Percentiles rank a stretch among this genome's conserved stretches.
phyloP scores from a whole-genome alignment of 306 rosid genomes.

The Lupinus albus region DNA sequence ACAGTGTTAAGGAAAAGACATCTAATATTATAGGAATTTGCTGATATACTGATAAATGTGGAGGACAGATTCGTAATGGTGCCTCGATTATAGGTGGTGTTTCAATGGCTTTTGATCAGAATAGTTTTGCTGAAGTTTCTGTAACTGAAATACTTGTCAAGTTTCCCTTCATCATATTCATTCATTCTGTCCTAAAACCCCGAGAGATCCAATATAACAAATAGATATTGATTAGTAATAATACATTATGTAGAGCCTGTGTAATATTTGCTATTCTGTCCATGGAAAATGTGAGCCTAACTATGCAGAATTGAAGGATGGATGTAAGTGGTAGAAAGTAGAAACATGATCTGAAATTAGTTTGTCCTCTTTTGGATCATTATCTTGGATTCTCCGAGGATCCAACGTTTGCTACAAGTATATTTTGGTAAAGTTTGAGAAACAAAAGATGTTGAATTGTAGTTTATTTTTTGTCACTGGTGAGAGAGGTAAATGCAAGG shows the following conservation, averaged over 20 bases:
- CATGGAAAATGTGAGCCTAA: not conserved
- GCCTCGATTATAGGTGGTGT: not conserved
- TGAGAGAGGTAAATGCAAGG: conserved; percentile 16
- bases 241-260: conserved; percentile 15
- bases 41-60: no score
- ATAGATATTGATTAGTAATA: conserved; percentile 11
- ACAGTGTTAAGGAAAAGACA: no score
- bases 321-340: not conserved
- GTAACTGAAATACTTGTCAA: not conserved
- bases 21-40: not conserved
- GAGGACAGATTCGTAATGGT: conserved; percentile 1
- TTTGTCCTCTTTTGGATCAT: not conserved
- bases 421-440: not conserved
- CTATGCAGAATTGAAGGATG: conserved; percentile 9
- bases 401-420: not conserved
- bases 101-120: conserved; percentile 13
- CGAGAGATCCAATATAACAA: not conserved
- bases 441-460: not conserved
- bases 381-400: conserved; percentile 17
- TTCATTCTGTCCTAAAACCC: not conserved
- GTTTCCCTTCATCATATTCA: not conserved
- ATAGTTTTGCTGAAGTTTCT: not conserved
- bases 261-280: conserved; percentile 1
- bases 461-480: not conserved
- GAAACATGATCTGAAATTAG: conserved; percentile 8